Evolutionary conservation across 2,329 filamentous ascomycete species (phyloP).

Genomic region (Nannizziopsis arthrosporioides): DNA sequence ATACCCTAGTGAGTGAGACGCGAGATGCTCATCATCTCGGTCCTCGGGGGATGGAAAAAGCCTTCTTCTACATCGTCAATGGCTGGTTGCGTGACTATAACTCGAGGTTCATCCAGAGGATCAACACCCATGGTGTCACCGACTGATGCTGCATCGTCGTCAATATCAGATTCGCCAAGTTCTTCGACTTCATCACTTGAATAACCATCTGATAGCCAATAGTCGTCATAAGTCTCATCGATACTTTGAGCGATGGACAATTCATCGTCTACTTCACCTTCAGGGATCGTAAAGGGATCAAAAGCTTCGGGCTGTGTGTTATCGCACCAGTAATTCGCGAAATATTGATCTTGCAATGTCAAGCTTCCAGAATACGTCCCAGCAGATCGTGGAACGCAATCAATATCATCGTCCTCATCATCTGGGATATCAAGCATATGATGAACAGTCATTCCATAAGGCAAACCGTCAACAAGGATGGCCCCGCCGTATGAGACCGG

Average conservation of each 20-base stretch:
- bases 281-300: constrained; percentile 42
- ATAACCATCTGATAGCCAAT: constrained; percentile 36
- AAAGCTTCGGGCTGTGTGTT: constrained; percentile 29
- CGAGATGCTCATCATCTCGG: constrained; percentile 67
- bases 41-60: constrained; percentile 68
- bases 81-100: constrained; percentile 81
- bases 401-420: constrained; percentile 30
- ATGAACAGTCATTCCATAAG: constrained; percentile 91
- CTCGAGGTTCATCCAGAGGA: constrained; percentile 60
- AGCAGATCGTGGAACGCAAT: constrained; percentile 36
- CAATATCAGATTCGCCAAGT: constrained; percentile 34
- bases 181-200: constrained; percentile 46
- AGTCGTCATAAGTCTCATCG: constrained; percentile 32
- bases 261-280: constrained; percentile 39
- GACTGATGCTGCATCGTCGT: constrained; percentile 43
- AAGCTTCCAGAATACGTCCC: constrained; percentile 22
- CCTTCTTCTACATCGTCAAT: constrained; percentile 74
- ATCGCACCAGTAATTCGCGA: constrained; percentile 30
- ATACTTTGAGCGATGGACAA: constrained; percentile 27
- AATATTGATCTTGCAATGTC: constrained; percentile 19
- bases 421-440: constrained; percentile 72
- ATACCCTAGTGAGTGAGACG: constrained; percentile 68
- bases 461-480: constrained; percentile 69
- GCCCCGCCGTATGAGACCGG: constrained; percentile 86
- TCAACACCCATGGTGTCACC: constrained; percentile 72